Evolutionary conservation across 2,329 filamentous ascomycete species (phyloP), one percentile per base, ranked within the genome.

Genomic region (Amphichorda felina): DNA sequence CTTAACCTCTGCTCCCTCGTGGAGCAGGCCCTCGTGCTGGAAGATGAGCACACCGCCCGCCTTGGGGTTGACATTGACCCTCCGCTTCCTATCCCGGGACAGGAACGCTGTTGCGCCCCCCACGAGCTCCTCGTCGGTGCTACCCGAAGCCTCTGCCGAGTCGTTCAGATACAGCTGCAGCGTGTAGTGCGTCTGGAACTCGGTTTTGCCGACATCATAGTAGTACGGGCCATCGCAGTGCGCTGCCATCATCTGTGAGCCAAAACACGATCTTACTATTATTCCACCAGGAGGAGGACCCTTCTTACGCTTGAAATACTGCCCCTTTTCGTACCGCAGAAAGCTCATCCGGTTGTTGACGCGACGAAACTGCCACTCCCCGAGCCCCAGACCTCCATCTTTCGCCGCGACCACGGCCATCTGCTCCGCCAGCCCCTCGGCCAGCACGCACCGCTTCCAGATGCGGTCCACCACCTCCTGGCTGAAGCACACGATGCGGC

Each of bases 321-420:
- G 76, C 0, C 82, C 82, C 0, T 65, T 57, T 0, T 66, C 66
- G 51, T 91, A 91, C 48, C 73, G 79, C 34, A 93, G 58, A 46
- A 88, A 88, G 19, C 85, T 63, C 68, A 88, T 69, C 25, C 82
- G 61, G 50, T 86, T 72, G 51, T 91, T 91, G 29, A 84, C 52
- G 8, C 77, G 44, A 24, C 53, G 41, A 42, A 72, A 66, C 33
- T 52, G 49, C 63, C 66, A 68, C 33, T 48, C 43, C 4, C 48
- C 50, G 8, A 17, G 13, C 13, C 32, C n/a, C 13, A n/a, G 8
- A 17, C 25, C 25, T 11, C 32, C 32, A 18, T 34, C 22, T 13
- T 34, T 17, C 32, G 22, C 18, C 4, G 27, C 19, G 14, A 66
- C 46, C 3, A 48, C 45, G 1, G 46, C 53, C 17, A 75, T 44